Base-by-base conservation (phyloP, 2,329 filamentous ascomycete species). In the Corynespora cassiicola region DNA sequence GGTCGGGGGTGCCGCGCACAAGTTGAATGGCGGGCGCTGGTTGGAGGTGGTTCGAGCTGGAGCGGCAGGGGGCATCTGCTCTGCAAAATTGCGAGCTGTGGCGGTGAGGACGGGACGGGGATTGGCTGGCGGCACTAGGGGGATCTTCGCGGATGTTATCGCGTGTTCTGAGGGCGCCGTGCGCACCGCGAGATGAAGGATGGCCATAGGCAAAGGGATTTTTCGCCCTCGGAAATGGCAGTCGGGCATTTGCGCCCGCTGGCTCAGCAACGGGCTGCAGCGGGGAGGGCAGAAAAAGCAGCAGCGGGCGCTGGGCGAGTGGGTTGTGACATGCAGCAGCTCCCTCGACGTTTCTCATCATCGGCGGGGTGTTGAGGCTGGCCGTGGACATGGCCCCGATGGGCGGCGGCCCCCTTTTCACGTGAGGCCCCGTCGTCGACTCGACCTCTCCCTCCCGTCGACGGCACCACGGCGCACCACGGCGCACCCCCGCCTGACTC, bases 401-500 rank as follows among this genome's bases (percentile, higher is more conserved):
- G n/a, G n/a, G n/a, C n/a, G n/a, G n/a, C n/a, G 21, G 30, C 31
- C 50, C 57, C 54, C 52, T 58, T 62, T 64, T 59, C 57, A 61
- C 56, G 58, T 61, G 60, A 53, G 48, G 29, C 31, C 33, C 27
- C 35, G 6, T 24, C 36, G 28, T n/a, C n/a, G n/a, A n/a, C n/a
- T n/a, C n/a, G n/a, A n/a, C n/a, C n/a, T n/a, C n/a, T n/a, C n/a
- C n/a, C n/a, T n/a, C n/a, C n/a, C n/a, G n/a, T n/a, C n/a, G n/a
- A n/a, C n/a, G n/a, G n/a, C n/a, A n/a, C 37, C 32, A 42, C 8
- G 16, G 10, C 6, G 26, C 14, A 16, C 20, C 23, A 15, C 7
- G 14, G 11, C 16, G 28, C 27, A 30, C 31, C 21, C 21, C 38
- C 30, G 17, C 17, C 29, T 18, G 28, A 8, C 25, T 14, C 23